Evolutionary conservation across 2,329 filamentous ascomycete species (phyloP), one percentile per base, ranked within the genome.

Genomic region (Geoglossum cookeanum): DNA sequence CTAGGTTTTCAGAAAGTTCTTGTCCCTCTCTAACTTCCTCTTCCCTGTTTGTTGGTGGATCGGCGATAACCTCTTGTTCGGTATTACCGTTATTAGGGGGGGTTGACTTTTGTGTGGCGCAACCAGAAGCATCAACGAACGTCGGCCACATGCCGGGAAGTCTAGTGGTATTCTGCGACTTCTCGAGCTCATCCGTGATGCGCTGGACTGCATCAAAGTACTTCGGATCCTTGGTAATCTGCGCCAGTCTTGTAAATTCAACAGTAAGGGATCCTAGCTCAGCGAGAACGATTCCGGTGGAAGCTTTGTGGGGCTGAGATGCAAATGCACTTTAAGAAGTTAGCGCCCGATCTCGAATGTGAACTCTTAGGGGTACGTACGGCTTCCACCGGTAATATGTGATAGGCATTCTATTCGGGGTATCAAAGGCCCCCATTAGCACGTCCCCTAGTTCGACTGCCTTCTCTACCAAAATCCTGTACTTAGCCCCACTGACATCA

Each of bases 131-230:
- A 69, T 95, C 87, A 11, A 96, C 70, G 44, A 73, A 74, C 61
- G 86, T 78, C 0, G 90, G 88, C 73, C 91, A 95, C 64, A 95
- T 78, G 1, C 90, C 89, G 1, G 84, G 80, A 6, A 95, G 72
- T 2, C 75, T 75, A 0, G 85, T 90, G 3, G 74, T 68, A 63
- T 81, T 78, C 70, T 95, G 87, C 70, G 83, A 80, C 55, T 83
- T 78, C 60, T 89, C 79, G 30, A 96, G 75, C 6, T 83, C 83
- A 65, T 94, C 75, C 17, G 87, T 94, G 64, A 96, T 86, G 59
- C 89, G 83, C 54, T 87, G 86, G 60, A 95, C 76, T 15, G 88
- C 89, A 70, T 95, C 90, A 66, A 94, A 96, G 70, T 94, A 96
- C 67, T 83, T 89, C 62, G 83, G 70, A 59, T 91, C 75, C 58